A percentile compares a stretch with the other conserved stretches of the same genome.
Conservation (phyloP, 768 basidiomycete species). For the Mycena rebaudengoi region DNA sequence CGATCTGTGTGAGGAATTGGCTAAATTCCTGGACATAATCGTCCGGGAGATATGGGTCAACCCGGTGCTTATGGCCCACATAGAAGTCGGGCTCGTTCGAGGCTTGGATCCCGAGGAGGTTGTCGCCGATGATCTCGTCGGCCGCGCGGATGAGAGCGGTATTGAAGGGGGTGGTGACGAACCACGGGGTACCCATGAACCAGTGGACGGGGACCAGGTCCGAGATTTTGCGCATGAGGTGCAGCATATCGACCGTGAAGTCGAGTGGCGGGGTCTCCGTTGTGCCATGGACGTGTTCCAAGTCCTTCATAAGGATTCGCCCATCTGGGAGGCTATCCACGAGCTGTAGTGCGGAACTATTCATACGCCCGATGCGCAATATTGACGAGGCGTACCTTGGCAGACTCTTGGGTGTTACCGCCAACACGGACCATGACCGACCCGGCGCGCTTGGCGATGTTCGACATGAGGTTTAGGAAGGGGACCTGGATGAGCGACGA, state of each 20-base stretch:
- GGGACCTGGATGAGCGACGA: conserved; percentile 61
- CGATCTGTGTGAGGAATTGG: neutral
- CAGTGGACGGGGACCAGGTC: conserved; percentile 53
- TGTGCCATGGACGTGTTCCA: neutral
- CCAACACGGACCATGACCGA: conserved; percentile 72
- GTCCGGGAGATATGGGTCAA: neutral
- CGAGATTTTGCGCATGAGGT: conserved; percentile 56
- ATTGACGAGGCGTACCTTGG: too few relatives aligned
- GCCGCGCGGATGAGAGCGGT: neutral
- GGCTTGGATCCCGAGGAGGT: conserved; percentile 5
- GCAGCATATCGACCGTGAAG: conserved; percentile 58
- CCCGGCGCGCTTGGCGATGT: conserved; percentile 72
- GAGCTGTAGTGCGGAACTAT: conserved; percentile 47
- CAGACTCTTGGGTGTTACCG: conserved; percentile 83
- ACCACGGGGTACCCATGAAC: conserved; percentile 47
- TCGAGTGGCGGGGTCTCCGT: conserved; percentile 63
- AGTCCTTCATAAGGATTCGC: conserved; percentile 34
- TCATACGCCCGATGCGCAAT: too few relatives aligned
- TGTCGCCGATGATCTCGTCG: conserved; percentile 11
- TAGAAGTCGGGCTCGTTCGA: conserved; percentile 6
- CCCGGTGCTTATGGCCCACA: neutral
- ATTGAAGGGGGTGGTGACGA: conserved; percentile 11
- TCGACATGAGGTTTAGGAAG: conserved; percentile 81
- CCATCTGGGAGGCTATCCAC: conserved; percentile 55
- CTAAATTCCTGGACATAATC: neutral